Conservation (phyloP, 1,139 yeast genomes). For the Spathaspora jeffriesii region DNA sequence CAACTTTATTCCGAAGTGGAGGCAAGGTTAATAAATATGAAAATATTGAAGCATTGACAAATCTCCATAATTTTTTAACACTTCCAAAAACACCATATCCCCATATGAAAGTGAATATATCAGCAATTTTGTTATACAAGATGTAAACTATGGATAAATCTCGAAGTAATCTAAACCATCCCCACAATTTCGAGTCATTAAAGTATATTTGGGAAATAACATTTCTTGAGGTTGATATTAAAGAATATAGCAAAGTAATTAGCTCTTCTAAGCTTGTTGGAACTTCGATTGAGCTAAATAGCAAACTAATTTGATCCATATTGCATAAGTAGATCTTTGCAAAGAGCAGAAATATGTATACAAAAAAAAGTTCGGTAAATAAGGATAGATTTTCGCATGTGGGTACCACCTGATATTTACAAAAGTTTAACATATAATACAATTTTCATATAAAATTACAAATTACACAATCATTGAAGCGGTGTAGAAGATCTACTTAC, state of each 20-base stretch:
- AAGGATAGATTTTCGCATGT: not conserved
- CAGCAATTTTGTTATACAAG: slow-evolving; percentile 13
- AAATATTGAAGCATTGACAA: slow-evolving; percentile 20
- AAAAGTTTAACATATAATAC: not conserved
- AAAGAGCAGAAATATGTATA: no score
- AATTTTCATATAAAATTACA: not conserved
- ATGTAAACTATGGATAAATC: slow-evolving; percentile 26
- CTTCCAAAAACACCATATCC: slow-evolving; percentile 44
- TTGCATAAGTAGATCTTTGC: no score
- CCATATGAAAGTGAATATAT: slow-evolving; percentile 15
- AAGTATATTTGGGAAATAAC: slow-evolving; percentile 11
- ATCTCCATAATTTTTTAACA: slow-evolving; percentile 12
- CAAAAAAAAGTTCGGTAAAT: not conserved
- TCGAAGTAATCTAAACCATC: slow-evolving; percentile 18
- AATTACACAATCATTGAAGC: slow-evolving; percentile 13
- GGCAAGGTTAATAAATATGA: slow-evolving; percentile 49
- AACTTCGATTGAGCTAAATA: not conserved
- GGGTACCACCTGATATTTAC: not conserved
- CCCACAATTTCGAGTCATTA: slow-evolving; percentile 12
- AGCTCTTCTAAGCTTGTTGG: not conserved
- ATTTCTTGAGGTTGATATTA: not conserved
- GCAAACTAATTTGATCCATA: not conserved
- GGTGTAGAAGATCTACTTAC: slow-evolving; percentile 45
- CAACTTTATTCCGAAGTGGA: slow-evolving; percentile 55
- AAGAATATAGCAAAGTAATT: not conserved